Evolutionary conservation across 495 filamentous ascomycete species (phyloP).

Genomic region (Sabuloglossum arenarium): DNA sequence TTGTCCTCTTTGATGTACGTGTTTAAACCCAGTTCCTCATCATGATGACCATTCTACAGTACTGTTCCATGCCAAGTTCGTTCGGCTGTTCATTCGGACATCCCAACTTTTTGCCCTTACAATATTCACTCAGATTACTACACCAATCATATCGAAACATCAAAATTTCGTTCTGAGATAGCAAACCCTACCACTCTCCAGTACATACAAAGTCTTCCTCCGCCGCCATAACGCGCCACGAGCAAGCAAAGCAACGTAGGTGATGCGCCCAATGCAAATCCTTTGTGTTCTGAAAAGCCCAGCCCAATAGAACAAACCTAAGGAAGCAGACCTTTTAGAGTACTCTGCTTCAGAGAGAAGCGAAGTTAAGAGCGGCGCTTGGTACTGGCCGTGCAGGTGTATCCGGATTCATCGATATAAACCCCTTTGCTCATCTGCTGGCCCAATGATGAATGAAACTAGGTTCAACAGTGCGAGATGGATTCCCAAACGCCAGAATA

Average conservation of each 20-base stretch:
- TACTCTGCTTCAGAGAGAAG: not conserved
- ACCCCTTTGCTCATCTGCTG: not conserved
- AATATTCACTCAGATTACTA: too few relatives aligned
- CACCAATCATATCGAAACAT: too few relatives aligned
- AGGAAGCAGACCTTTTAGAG: not conserved
- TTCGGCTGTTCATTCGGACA: too few relatives aligned
- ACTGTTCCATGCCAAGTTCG: too few relatives aligned
- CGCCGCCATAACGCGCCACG: not conserved
- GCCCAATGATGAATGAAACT: not conserved
- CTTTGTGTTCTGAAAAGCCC: not conserved
- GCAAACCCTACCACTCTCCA: not conserved
- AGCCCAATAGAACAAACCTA: not conserved
- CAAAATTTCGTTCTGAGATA: too few relatives aligned
- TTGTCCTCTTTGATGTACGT: too few relatives aligned
- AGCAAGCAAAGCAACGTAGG: not conserved
- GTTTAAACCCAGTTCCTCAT: too few relatives aligned
- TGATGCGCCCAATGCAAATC: not conserved
- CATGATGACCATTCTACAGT: too few relatives aligned
- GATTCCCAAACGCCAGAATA: not conserved
- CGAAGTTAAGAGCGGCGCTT: not conserved
- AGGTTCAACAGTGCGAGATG: not conserved
- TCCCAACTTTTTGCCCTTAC: too few relatives aligned
- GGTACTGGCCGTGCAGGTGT: not conserved
- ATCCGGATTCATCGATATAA: not conserved
- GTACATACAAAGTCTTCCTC: not conserved